Percentiles rank a stretch among this genome's conserved stretches.
Evolutionary conservation across 352 stramenopile genomes (phyloP).

Genomic region (Phytophthora sp.): DNA sequence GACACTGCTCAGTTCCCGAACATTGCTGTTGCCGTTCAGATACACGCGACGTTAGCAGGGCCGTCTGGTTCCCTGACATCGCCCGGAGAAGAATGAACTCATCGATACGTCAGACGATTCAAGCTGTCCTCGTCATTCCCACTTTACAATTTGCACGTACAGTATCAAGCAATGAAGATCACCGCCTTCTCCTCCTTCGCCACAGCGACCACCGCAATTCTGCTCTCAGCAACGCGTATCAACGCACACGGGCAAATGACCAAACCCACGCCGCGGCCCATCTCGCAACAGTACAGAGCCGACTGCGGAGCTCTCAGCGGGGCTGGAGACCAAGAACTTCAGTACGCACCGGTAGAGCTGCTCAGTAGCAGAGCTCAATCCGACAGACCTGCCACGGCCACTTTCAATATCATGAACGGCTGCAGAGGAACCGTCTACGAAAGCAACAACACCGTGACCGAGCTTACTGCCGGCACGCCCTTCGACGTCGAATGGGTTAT

Average conservation of each 20-base stretch:
- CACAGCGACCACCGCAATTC: background rate
- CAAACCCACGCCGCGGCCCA: slow-evolving; percentile 29
- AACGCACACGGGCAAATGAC: slow-evolving; percentile 47
- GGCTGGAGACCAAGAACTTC: slow-evolving; percentile 56
- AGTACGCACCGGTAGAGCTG: slow-evolving; percentile 60
- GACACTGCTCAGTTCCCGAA: background rate
- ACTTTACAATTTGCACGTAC: slow-evolving; percentile 10
- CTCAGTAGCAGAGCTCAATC: slow-evolving; percentile 51
- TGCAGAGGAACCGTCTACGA: slow-evolving; percentile 69
- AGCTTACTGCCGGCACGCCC: slow-evolving; percentile 40
- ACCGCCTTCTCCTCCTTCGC: slow-evolving; percentile 6
- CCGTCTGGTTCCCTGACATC: too few species aligned
- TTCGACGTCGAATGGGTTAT: slow-evolving; percentile 61
- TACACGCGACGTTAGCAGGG: too few species aligned
- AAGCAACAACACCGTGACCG: slow-evolving; percentile 44
- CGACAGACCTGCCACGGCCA: slow-evolving; percentile 43
- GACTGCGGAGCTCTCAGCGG: slow-evolving; percentile 49
- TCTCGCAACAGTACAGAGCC: slow-evolving; percentile 44
- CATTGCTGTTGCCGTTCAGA: background rate
- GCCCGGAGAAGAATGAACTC: too few species aligned
- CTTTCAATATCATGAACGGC: slow-evolving; percentile 73
- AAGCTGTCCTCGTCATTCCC: background rate
- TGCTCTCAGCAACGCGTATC: slow-evolving; percentile 11
- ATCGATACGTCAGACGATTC: background rate
- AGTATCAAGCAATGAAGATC: slow-evolving; percentile 19